Conservation (phyloP, 345 rosid genomes). For the Boechera stricta region DNA sequence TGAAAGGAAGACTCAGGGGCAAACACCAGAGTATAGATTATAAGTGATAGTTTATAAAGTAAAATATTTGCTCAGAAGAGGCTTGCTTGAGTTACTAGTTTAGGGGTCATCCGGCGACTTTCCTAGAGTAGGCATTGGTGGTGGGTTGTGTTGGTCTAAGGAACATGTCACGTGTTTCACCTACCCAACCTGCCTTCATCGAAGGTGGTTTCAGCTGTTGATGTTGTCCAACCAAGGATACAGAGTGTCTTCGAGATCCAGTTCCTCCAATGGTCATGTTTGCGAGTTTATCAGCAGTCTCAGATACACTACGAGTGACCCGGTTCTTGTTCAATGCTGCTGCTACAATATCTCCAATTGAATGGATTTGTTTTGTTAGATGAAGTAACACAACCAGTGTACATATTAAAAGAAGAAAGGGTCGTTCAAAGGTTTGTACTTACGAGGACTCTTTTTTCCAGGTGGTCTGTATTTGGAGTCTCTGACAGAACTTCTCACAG, state of each 20-base stretch:
- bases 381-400: neutral
- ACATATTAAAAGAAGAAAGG: neutral
- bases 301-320: slow-evolving; percentile 51
- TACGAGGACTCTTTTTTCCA: slow-evolving; percentile 80
- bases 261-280: slow-evolving; percentile 56
- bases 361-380: neutral
- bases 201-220: slow-evolving; percentile 51
- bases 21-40: neutral
- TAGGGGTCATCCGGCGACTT: slow-evolving; percentile 59
- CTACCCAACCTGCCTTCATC: slow-evolving; percentile 77
- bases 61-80: slow-evolving; percentile 14
- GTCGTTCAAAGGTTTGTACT: slow-evolving; percentile 40
- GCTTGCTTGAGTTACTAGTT: slow-evolving; percentile 19
- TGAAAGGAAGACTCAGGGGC: slow-evolving; percentile 10
- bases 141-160: slow-evolving; percentile 61
- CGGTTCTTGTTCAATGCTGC: slow-evolving; percentile 53
- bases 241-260: slow-evolving; percentile 50
- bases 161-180: slow-evolving; percentile 56
- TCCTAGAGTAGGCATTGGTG: slow-evolving; percentile 55
- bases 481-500: slow-evolving; percentile 50
- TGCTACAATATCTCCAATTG: slow-evolving; percentile 25
- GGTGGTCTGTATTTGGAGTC: slow-evolving; percentile 75
- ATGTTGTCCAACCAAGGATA: slow-evolving; percentile 43
- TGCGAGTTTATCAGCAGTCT: slow-evolving; percentile 57
- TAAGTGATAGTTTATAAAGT: slow-evolving; percentile 15